phyloP scores from a whole-genome alignment of 768 basidiomycete genomes.

The Trichaptum fuscoviolaceum region DNA sequence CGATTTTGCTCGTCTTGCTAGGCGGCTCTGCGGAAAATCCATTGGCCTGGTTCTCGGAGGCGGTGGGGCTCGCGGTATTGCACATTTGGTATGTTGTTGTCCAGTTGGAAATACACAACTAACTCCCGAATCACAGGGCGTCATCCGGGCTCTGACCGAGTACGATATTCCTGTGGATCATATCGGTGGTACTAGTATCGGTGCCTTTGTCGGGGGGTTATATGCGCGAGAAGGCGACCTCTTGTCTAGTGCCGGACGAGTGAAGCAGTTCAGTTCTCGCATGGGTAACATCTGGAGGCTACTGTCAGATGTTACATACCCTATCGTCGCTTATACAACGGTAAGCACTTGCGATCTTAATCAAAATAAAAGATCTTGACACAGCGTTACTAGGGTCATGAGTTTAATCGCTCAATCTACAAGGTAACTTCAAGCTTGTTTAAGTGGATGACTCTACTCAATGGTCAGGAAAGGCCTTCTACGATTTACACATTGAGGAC shows the following conservation, averaged over 20 bases:
- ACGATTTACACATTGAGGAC: constrained; percentile 91
- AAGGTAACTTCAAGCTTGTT: constrained; percentile 44
- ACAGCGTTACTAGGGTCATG: constrained; percentile 62
- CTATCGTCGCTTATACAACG: constrained; percentile 89
- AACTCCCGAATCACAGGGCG: constrained; percentile 50
- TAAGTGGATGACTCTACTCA: constrained; percentile 3
- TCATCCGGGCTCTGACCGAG: constrained; percentile 88
- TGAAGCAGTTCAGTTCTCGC: constrained; percentile 86
- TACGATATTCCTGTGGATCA: constrained; percentile 91
- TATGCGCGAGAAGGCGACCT: constrained; percentile 94
- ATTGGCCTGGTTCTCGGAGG: constrained; percentile 95
- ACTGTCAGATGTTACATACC: constrained; percentile 89
- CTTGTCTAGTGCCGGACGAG: constrained; percentile 75
- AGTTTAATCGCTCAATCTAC: constrained; percentile 93
- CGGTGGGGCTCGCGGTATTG: constrained; percentile 91
- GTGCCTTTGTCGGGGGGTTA: constrained; percentile 86
- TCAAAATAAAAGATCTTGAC: constrained; percentile 4
- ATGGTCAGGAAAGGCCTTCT: constrained; percentile 60
- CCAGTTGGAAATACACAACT: constrained; percentile 26
- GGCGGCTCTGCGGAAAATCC: constrained; percentile 87
- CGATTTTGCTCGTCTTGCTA: constrained; percentile 89
- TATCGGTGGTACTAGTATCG: constrained; percentile 91
- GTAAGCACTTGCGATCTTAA: constrained; percentile 29
- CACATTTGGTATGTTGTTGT: constrained; percentile 49
- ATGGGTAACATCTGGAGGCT: constrained; percentile 96